phyloP scores from a whole-genome alignment of 1,284 basidiomycete genomes.

The Tremellales sp. region DNA sequence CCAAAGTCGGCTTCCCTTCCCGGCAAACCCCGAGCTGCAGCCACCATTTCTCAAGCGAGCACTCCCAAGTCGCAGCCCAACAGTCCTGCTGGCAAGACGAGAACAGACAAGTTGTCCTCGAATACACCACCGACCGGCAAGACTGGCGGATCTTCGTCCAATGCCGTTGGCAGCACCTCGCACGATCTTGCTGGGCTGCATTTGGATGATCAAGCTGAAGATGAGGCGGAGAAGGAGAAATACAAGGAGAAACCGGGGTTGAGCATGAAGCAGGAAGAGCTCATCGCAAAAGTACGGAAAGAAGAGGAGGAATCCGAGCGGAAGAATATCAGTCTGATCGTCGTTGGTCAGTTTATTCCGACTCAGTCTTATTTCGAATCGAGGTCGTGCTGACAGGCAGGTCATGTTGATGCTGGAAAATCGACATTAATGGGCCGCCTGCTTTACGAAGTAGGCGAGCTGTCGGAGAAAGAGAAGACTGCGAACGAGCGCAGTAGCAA shows the following conservation, averaged over 20 bases:
- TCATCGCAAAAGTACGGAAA: conserved; percentile 75
- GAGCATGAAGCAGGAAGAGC: conserved; percentile 71
- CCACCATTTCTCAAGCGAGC: conserved; percentile 5
- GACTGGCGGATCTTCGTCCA: too few species aligned
- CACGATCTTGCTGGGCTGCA: conserved; percentile 70
- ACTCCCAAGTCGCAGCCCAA: conserved; percentile 19
- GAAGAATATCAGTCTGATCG: conserved; percentile 77
- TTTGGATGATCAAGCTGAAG: conserved; percentile 54
- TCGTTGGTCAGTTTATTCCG: conserved; percentile 66
- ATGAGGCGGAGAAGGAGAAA: conserved; percentile 53
- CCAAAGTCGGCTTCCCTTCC: conserved; percentile 36
- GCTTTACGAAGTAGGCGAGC: conserved; percentile 81
- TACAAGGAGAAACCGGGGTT: conserved; percentile 56
- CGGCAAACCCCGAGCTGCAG: conserved; percentile 26
- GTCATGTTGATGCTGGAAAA: conserved; percentile 98
- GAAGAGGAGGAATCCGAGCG: conserved; percentile 58
- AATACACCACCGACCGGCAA: conserved; percentile 49
- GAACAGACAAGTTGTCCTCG: conserved; percentile 21
- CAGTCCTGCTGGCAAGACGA: conserved; percentile 16
- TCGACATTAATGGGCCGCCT: conserved; percentile 95
- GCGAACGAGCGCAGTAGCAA: conserved; percentile 87
- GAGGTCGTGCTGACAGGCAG: conserved; percentile 50
- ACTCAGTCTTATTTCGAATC: background rate
- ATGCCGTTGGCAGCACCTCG: conserved; percentile 19
- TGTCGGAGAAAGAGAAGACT: conserved; percentile 78